A percentile compares a stretch with the other conserved stretches of the same genome.
Conservation (phyloP, 2,329 filamentous ascomycete species). For the Diaporthe citrichinensis region DNA sequence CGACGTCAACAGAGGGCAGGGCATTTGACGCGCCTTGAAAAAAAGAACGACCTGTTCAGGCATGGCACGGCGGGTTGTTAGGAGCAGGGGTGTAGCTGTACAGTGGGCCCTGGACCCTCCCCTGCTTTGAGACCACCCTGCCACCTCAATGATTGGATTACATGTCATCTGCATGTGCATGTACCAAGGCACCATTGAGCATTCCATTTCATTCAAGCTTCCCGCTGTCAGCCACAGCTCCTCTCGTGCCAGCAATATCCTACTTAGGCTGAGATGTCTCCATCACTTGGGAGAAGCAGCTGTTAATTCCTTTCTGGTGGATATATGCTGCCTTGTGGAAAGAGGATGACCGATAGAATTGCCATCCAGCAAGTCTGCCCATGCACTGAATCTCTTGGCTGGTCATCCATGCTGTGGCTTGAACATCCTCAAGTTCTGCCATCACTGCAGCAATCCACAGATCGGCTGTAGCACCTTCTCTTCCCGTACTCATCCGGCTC, state of each 20-base stretch:
- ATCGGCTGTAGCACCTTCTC: not conserved
- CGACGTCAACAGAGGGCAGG: constrained; percentile 34
- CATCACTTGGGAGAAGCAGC: too few relatives aligned
- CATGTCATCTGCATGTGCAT: not conserved
- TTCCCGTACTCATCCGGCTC: not conserved
- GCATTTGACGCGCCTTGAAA: constrained; percentile 34
- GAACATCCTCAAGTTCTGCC: not conserved
- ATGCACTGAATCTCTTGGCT: not conserved
- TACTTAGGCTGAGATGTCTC: too few relatives aligned
- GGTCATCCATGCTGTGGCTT: not conserved
- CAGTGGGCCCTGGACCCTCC: not conserved
- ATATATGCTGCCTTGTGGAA: not conserved
- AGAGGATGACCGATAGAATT: not conserved
- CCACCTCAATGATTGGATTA: constrained; percentile 5
- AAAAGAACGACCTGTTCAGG: constrained; percentile 25
- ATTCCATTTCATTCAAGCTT: constrained; percentile 1
- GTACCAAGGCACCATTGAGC: not conserved
- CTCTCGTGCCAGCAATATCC: not conserved
- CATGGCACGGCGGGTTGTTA: not conserved
- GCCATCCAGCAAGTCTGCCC: not conserved
- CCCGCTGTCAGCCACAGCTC: not conserved
- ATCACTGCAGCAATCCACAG: not conserved
- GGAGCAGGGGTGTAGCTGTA: constrained; percentile 20
- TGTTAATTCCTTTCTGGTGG: not conserved
- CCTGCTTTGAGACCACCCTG: not conserved